phyloP scores from a whole-genome alignment of 306 rosid species.

The Urtica urens region DNA sequence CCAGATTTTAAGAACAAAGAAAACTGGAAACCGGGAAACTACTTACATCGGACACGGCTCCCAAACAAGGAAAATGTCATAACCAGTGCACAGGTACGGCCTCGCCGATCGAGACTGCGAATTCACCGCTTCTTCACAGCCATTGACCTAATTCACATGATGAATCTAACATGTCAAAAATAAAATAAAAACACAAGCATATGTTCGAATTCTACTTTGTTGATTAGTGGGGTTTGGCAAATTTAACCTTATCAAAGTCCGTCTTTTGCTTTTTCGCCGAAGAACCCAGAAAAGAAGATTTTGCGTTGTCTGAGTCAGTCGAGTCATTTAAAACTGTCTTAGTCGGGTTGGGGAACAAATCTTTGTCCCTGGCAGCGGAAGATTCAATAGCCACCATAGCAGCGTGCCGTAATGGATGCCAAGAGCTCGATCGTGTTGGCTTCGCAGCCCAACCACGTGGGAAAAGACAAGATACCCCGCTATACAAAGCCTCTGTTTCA shows the following conservation, averaged over 20 bases:
- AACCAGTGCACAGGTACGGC: slow-evolving; percentile 87
- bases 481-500: slow-evolving; percentile 17
- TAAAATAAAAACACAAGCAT: no score
- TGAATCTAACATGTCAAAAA: background rate
- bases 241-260: slow-evolving; percentile 35
- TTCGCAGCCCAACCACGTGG: slow-evolving; percentile 68
- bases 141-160: slow-evolving; percentile 39
- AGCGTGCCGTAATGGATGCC: slow-evolving; percentile 82
- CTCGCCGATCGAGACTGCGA: slow-evolving; percentile 24
- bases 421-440: slow-evolving; percentile 27
- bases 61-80: slow-evolving; percentile 88
- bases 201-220: no score
- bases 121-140: slow-evolving; percentile 18
- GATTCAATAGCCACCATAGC: slow-evolving; percentile 76
- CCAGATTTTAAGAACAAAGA: background rate
- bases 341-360: slow-evolving; percentile 33
- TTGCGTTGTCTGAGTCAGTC: slow-evolving; percentile 24
- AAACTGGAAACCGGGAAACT: background rate
- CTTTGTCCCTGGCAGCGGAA: slow-evolving; percentile 73
- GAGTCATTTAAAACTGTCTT: slow-evolving; percentile 25
- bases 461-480: slow-evolving; percentile 41
- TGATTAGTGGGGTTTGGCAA: no score
- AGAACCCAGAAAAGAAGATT: slow-evolving; percentile 26
- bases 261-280: slow-evolving; percentile 59
- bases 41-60: slow-evolving; percentile 95